phyloP scores from a whole-genome alignment of 352 stramenopile species.

The Pythium volutum region DNA sequence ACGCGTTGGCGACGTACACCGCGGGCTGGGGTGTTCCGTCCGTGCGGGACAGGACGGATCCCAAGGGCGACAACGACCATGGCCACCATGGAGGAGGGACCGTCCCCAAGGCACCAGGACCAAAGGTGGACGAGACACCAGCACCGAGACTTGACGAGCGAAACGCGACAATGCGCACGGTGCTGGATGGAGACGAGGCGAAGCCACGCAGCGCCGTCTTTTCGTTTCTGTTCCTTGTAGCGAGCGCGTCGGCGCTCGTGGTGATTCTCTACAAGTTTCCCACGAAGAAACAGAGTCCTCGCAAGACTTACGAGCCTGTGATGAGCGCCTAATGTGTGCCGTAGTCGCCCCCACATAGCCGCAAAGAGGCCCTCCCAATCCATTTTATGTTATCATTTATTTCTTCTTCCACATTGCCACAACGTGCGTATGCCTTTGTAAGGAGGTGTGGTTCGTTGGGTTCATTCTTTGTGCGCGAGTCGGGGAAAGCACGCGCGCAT shows the following conservation, averaged over 20 bases:
- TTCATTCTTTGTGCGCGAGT: too few species aligned
- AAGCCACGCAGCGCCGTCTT: constrained; percentile 1
- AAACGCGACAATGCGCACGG: neutral
- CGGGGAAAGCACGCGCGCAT: too few species aligned
- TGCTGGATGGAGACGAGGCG: neutral
- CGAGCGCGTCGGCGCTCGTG: neutral
- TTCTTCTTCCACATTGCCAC: too few species aligned
- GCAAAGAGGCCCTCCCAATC: too few species aligned
- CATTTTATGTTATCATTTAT: too few species aligned
- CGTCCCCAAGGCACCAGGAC: neutral
- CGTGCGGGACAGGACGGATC: neutral
- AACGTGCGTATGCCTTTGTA: too few species aligned
- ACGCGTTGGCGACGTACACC: constrained; percentile 27
- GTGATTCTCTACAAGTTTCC: constrained; percentile 10
- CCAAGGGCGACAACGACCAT: neutral
- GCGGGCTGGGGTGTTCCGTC: constrained; percentile 3
- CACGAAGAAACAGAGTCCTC: neutral
- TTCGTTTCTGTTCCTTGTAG: constrained; percentile 7
- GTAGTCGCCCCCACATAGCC: too few species aligned
- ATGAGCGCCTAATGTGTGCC: neutral
- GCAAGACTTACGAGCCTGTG: constrained; percentile 3
- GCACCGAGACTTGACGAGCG: neutral
- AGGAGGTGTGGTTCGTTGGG: too few species aligned
- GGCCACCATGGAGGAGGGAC: neutral
- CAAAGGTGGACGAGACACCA: neutral